phyloP scores from a whole-genome alignment of 116 monocot genomes.

The Iris pallida region DNA sequence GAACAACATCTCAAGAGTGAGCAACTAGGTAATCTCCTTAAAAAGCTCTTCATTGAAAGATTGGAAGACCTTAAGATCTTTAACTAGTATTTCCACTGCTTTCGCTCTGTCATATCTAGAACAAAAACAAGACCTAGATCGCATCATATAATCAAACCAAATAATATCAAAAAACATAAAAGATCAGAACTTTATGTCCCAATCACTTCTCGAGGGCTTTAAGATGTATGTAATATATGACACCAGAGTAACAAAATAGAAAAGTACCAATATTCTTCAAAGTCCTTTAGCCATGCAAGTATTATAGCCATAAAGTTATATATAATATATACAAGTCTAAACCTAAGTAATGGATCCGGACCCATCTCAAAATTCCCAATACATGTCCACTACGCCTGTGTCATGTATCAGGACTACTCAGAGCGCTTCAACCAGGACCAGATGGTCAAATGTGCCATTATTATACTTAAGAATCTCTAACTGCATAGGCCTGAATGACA shows the following conservation, averaged over 20 bases:
- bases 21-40: slow-evolving; percentile 94
- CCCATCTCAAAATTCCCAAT: slow-evolving; percentile 2
- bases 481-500: slow-evolving; percentile 59
- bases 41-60: slow-evolving; percentile 97
- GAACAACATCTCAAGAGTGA: slow-evolving; percentile 95
- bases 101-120: slow-evolving; percentile 82
- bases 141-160: no score
- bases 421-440: slow-evolving; percentile 69
- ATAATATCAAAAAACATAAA: no score
- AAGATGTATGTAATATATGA: no score
- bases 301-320: no score
- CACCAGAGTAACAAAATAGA: no score
- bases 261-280: no score
- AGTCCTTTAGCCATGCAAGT: no score
- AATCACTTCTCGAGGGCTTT: no score
- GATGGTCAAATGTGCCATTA: slow-evolving; percentile 12
- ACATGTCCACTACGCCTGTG: slow-evolving; percentile 46
- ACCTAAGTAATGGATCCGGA: no score
- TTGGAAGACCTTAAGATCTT: slow-evolving; percentile 93
- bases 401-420: slow-evolving; percentile 68
- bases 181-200: no score
- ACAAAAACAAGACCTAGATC: not conserved
- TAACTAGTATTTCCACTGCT: slow-evolving; percentile 94
- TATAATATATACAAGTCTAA: no score
- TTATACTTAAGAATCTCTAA: slow-evolving; percentile 53